Evolutionary conservation across 176 grass and related monocot species (phyloP), one percentile per base, ranked within the genome.

Genomic region (Themeda triandra): DNA sequence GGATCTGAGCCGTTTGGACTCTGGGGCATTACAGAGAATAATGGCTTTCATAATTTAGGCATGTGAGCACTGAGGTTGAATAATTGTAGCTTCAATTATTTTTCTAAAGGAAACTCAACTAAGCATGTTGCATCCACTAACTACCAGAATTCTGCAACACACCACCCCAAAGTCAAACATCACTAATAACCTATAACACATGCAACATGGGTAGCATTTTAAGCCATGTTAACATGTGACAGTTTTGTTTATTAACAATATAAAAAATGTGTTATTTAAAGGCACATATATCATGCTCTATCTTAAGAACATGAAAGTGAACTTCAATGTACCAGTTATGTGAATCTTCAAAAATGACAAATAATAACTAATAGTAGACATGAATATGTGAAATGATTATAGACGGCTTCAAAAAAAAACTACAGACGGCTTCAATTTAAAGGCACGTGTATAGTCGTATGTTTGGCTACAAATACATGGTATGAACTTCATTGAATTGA

Each of bases 321-420:
- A 49, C 23, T 72, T 62, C 40, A 24, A 25, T 14, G 39, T 81
- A 3, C 15, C 13, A 17, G 32, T 73, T 58, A 75, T 13, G 46
- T 65, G 48, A 37, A 71, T 84, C 71, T 60, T 45, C 18, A 30
- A 73, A 82, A 58, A 44, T 21, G 45, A 33, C 14, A 41, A 45
- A 40, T 53, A 45, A 68, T 12, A 69, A 69, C 39, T 10, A 23
- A 42, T 12, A 63, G 23, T 44, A 17, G 39, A 23, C 15, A 45
- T 72, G 69, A 72, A 27, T 72, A 71, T 41, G 17, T 41, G 60
- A 76, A 71, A 63, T 64, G 56, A 71, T 23, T 71, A 64, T n/a
- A 23, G 11, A 8, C 41, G 29, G 27, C 39, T 48, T 58, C 29
- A 32, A 33, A 33, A 33, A 33, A 33, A 33, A 33, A 33, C 32